Evolutionary conservation across 495 filamentous ascomycete genomes (phyloP), one percentile per base, ranked within the genome.

Genomic region (Parachaetomium inaequale): DNA sequence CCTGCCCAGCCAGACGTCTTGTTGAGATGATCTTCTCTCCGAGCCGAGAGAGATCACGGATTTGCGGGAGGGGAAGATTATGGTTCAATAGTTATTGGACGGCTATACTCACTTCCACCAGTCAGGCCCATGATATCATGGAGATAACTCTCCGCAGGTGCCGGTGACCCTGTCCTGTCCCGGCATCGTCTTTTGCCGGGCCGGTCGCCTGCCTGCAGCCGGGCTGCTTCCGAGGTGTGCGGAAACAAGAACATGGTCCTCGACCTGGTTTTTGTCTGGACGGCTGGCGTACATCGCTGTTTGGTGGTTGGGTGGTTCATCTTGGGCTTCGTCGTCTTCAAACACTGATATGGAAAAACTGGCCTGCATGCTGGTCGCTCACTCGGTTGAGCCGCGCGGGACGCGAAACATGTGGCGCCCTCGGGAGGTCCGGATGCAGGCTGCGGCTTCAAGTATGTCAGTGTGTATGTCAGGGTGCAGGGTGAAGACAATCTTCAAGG

Each of bases 11-110:
- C n/a, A 23, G 15, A 52, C 19, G 17, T 34, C 49, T 40, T n/a
- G 17, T 58, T 59, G 53, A 59, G 54, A 62, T 47, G 55, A 59
- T 51, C 59, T 59, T 62, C 36, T 46, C 54, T 66, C 64, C 59
- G 59, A 62, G 31, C n/a, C n/a, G n/a, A n/a, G n/a, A n/a, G 21
- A 11, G 36, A 54, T 32, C 32, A 60, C 15, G 23, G 28, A 25
- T 29, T 5, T 45, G 32, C 26, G 49, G 3, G 45, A 34, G n/a
- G 29, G 34, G 45, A 51, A 29, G 26, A 31, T 5, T 29, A 23
- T n/a, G n/a, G n/a, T n/a, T n/a, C n/a, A n/a, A n/a, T n/a, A n/a
- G n/a, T n/a, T n/a, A n/a, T n/a, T n/a, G n/a, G n/a, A 29, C 49
- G 14, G 49, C 28, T 4, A 6, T 31, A 32, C 32, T 5, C 11